phyloP scores from a whole-genome alignment of 176 grass and related monocot genomes.

The Ampelocalamus luodianensis region DNA sequence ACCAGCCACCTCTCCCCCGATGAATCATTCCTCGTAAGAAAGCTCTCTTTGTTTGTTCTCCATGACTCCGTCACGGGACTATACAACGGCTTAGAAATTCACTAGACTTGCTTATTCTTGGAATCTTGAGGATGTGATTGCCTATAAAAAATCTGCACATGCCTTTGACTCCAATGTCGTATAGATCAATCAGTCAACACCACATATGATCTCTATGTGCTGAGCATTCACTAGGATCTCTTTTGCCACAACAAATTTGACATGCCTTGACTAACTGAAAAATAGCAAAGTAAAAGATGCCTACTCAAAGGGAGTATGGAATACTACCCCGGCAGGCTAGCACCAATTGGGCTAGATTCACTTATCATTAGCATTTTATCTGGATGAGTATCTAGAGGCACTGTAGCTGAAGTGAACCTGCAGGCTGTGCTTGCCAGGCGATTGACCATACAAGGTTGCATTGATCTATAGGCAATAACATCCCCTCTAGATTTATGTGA shows the following conservation, averaged over 20 bases:
- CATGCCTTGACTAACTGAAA: background rate
- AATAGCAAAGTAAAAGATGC: background rate
- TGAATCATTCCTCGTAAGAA: slow-evolving; percentile 79
- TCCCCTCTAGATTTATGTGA: background rate
- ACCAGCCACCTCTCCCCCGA: slow-evolving; percentile 71
- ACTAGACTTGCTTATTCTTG: background rate
- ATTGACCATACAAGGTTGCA: slow-evolving; percentile 76
- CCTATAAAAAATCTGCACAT: background rate
- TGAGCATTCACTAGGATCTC: background rate
- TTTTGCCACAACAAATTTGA: no score
- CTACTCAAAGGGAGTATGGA: background rate
- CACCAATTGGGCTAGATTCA: background rate
- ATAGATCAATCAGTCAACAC: background rate
- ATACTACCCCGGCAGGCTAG: background rate
- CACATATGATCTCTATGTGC: background rate
- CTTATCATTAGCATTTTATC: no score
- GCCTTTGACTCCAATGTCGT: background rate
- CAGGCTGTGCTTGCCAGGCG: slow-evolving; percentile 61
- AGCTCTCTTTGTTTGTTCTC: no score
- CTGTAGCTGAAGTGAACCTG: slow-evolving; percentile 53
- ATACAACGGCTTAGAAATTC: background rate
- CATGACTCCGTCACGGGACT: background rate
- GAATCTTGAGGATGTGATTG: background rate
- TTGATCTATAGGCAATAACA: background rate
- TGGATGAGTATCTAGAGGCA: background rate